phyloP scores from a whole-genome alignment of 176 grass and related monocot species.

The Oryza meyeriana region DNA sequence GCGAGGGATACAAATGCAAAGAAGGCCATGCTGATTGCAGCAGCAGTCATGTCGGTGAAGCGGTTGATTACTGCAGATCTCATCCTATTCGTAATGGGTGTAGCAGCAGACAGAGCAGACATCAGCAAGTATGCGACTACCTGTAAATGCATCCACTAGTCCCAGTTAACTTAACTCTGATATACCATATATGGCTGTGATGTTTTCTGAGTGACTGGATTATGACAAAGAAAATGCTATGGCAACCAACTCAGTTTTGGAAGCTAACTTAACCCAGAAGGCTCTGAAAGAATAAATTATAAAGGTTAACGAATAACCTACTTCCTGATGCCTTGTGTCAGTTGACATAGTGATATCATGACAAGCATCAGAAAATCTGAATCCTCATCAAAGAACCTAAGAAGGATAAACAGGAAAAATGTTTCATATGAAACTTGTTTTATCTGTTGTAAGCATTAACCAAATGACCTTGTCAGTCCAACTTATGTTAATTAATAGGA shows the following conservation, averaged over 20 bases:
- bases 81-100: constrained; percentile 86
- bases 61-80: constrained; percentile 65
- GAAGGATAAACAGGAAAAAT: neutral
- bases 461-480: neutral
- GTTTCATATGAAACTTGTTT: neutral
- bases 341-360: constrained; percentile 9
- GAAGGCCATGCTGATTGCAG: constrained; percentile 85
- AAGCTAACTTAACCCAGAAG: constrained; percentile 1
- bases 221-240: neutral
- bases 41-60: constrained; percentile 66
- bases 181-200: neutral
- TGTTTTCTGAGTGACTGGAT: neutral
- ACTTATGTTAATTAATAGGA: constrained; percentile 4
- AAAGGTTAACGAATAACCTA: neutral
- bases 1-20: constrained; percentile 70
- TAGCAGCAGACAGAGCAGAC: constrained; percentile 73
- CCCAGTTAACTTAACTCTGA: constrained; percentile 21
- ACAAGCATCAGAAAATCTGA: neutral
- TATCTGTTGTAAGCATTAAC: neutral
- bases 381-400: neutral
- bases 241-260: neutral
- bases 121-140: constrained; percentile 78
- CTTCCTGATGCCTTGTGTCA: neutral
- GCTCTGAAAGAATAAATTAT: neutral
- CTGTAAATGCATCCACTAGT: constrained; percentile 29